Conservation (phyloP, 1,139 yeast genomes). For the Pichia cactophila region DNA sequence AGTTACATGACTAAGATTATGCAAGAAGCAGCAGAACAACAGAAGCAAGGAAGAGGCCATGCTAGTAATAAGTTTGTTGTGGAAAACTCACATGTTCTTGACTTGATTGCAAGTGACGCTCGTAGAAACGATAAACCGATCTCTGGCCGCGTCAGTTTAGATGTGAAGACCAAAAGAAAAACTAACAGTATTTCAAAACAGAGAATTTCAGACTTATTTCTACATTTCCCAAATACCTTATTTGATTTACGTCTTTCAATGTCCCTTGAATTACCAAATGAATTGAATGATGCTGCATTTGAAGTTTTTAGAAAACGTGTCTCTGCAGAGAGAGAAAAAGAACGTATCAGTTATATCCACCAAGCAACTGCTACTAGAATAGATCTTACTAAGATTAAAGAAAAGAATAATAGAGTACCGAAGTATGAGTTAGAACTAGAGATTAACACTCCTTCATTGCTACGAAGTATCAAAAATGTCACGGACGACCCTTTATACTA, state of each 20-base stretch:
- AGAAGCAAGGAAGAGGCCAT: conserved; percentile 19
- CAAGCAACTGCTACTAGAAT: conserved; percentile 62
- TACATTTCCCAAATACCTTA: conserved; percentile 69
- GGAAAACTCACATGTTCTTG: conserved; percentile 28
- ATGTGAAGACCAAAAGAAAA: conserved; percentile 57
- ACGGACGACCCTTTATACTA: conserved; percentile 51
- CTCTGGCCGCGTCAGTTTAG: conserved; percentile 57
- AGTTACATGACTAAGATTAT: conserved; percentile 39
- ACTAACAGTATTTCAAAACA: conserved; percentile 65
- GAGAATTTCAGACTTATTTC: conserved; percentile 60
- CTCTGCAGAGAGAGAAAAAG: conserved; percentile 50
- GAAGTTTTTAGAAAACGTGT: conserved; percentile 40
- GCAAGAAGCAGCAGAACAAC: conserved; percentile 32
- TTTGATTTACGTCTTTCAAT: conserved; percentile 72
- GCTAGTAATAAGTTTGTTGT: conserved; percentile 23
- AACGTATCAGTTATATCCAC: conserved; percentile 57
- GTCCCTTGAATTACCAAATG: conserved; percentile 67
- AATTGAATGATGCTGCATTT: conserved; percentile 43
- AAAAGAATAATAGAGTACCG: conserved; percentile 22
- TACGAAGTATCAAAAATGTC: conserved; percentile 51
- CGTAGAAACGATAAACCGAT: conserved; percentile 48
- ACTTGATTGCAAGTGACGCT: conserved; percentile 26
- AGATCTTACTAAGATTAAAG: conserved; percentile 58
- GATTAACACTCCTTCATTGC: conserved; percentile 55
- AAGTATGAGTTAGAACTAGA: conserved; percentile 68